These are phyloP conservation scores for Favolaschia claudopus DNA, from an alignment of 768 basidiomycete genomes.

Conservation along the genomic window DNA sequence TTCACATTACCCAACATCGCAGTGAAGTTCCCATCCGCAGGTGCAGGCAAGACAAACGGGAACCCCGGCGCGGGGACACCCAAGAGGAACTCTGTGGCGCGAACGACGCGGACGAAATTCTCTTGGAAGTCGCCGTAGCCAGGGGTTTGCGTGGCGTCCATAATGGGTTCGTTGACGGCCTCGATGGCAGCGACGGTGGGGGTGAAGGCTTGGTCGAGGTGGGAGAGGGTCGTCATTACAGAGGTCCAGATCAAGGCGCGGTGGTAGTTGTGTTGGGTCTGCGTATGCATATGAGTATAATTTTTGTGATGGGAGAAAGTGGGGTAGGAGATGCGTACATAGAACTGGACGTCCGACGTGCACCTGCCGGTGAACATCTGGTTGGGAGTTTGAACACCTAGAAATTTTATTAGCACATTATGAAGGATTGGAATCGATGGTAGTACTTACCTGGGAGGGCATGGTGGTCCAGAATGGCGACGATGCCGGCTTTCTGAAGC, in stretches of 20 bases:
- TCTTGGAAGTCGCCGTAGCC: conserved; percentile 74
- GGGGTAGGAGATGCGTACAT: conserved; percentile 56
- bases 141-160: conserved; percentile 73
- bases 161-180: conserved; percentile 81
- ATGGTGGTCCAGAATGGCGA: conserved; percentile 70
- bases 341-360: conserved; percentile 74
- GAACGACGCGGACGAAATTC: conserved; percentile 72
- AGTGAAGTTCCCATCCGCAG: conserved; percentile 34
- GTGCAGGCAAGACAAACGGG: conserved; percentile 25
- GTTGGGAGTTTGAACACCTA: conserved; percentile 65
- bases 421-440: conserved; percentile 21
- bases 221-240: conserved; percentile 77
- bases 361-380: conserved; percentile 83
- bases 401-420: conserved; percentile 69
- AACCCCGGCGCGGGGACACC: conserved; percentile 56
- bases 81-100: conserved; percentile 67
- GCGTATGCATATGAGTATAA: background rate
- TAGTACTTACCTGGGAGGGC: conserved; percentile 55
- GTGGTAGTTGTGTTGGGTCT: conserved; percentile 78
- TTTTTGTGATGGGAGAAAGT: background rate
- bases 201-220: conserved; percentile 70
- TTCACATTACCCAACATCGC: conserved; percentile 31
- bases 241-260: conserved; percentile 82
- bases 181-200: conserved; percentile 76
- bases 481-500: conserved; percentile 68